Evolutionary conservation across 139 green algal species (phyloP).

Genomic region (Chlamydomonas sp.): DNA sequence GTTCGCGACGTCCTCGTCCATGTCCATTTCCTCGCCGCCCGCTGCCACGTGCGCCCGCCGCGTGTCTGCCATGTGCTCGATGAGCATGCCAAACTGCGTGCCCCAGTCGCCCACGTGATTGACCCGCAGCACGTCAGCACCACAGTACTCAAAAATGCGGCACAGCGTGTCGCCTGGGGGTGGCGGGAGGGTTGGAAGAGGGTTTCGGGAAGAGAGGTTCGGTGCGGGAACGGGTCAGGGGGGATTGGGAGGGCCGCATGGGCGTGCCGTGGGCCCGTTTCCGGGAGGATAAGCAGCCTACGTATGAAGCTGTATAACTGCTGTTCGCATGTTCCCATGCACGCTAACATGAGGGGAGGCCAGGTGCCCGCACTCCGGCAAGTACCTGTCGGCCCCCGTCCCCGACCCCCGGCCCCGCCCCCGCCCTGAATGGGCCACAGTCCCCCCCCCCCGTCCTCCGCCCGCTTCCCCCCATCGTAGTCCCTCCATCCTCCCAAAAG

Average conservation of each 20-base stretch:
- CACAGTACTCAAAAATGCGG: conserved; percentile 88
- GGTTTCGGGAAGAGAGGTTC: not conserved
- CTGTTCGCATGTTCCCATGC: too few species aligned
- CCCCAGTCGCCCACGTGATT: conserved; percentile 99
- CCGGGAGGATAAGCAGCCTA: too few species aligned
- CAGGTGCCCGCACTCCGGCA: too few species aligned
- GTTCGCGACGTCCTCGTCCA: conserved; percentile 80
- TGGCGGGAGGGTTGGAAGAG: too few species aligned
- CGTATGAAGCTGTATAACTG: too few species aligned
- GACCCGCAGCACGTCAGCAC: conserved; percentile 88
- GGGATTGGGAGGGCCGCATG: not conserved
- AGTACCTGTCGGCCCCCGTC: too few species aligned
- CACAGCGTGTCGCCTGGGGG: conserved; percentile 66
- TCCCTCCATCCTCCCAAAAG: not conserved
- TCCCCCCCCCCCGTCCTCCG: not conserved
- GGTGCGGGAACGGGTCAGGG: not conserved
- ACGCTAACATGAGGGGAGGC: too few species aligned
- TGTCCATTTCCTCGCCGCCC: conserved; percentile 63
- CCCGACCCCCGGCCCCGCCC: too few species aligned
- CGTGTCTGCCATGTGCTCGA: conserved; percentile 85
- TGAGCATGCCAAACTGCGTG: conserved; percentile 99
- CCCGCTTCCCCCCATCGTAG: not conserved
- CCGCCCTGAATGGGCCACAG: too few species aligned
- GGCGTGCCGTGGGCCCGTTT: too few species aligned
- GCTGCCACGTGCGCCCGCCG: conserved; percentile 52